phyloP scores from a whole-genome alignment of 176 grass and related monocot genomes.

The Zea mays region DNA sequence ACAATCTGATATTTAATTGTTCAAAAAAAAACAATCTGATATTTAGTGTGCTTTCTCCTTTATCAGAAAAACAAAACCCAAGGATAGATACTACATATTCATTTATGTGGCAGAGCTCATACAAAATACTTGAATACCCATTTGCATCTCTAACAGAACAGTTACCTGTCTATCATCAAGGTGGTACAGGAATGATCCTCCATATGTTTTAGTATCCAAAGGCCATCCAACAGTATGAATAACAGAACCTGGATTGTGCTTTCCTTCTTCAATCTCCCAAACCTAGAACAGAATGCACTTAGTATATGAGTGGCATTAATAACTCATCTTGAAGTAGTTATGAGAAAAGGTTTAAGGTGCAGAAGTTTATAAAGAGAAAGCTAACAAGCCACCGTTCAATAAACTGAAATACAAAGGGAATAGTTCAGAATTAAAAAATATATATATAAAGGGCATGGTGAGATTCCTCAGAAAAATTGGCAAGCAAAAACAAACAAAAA shows the following conservation, averaged over 20 bases:
- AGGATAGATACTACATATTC: constrained; percentile 1
- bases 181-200: constrained; percentile 90
- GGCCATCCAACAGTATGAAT: constrained; percentile 95
- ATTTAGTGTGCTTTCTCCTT: neutral
- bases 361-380: neutral
- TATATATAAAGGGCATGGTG: neutral
- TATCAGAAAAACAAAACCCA: neutral
- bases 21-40: neutral
- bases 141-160: constrained; percentile 13
- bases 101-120: neutral
- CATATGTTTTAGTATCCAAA: constrained; percentile 82
- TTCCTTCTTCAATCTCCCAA: constrained; percentile 92
- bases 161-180: constrained; percentile 86
- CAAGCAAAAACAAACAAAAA: neutral
- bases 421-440: neutral
- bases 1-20: neutral
- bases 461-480: neutral
- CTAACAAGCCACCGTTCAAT: neutral
- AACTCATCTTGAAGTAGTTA: constrained; percentile 2
- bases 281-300: constrained; percentile 50
- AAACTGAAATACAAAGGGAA: neutral
- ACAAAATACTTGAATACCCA: neutral
- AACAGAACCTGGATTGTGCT: constrained; percentile 75
- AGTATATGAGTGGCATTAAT: neutral
- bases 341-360: neutral